Conservation (phyloP, 177 flowering plant species). For the Vitis hybrid region DNA sequence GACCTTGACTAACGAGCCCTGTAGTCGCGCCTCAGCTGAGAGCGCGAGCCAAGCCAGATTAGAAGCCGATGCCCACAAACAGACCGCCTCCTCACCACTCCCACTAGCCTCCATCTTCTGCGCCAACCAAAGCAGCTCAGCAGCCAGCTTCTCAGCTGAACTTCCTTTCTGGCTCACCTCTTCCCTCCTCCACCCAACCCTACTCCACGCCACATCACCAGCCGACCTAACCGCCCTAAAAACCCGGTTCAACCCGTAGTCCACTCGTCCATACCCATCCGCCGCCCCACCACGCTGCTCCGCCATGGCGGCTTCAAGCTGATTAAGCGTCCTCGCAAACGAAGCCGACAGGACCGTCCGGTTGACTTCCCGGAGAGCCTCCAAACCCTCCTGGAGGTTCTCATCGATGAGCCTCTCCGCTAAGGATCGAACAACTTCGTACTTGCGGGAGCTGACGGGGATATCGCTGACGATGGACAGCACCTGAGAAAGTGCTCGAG, state of each 20-base stretch:
- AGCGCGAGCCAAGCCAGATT: conserved; percentile 61
- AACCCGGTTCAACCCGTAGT: conserved; percentile 25
- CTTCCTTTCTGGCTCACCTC: conserved; percentile 13
- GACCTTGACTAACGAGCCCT: conserved; percentile 55
- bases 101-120: conserved; percentile 68
- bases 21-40: conserved; percentile 66
- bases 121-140: conserved; percentile 86
- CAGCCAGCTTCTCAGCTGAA: conserved; percentile 77
- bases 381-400: conserved; percentile 44
- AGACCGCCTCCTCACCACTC: conserved; percentile 52
- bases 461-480: conserved; percentile 46
- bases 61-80: conserved; percentile 67
- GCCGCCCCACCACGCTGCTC: conserved; percentile 16
- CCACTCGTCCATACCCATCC: conserved; percentile 9
- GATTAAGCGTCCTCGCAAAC: conserved; percentile 48
- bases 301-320: conserved; percentile 44
- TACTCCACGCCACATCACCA: conserved; percentile 18
- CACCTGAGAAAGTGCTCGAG: conserved; percentile 72
- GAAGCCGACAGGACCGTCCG: conserved; percentile 57
- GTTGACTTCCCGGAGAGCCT: conserved; percentile 54
- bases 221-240: conserved; percentile 29
- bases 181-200: conserved; percentile 17
- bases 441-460: conserved; percentile 79
- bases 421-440: conserved; percentile 62
- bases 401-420: conserved; percentile 76